Evolutionary conservation across 352 stramenopile species (phyloP).

Genomic region (Phytophthora hybrid): DNA sequence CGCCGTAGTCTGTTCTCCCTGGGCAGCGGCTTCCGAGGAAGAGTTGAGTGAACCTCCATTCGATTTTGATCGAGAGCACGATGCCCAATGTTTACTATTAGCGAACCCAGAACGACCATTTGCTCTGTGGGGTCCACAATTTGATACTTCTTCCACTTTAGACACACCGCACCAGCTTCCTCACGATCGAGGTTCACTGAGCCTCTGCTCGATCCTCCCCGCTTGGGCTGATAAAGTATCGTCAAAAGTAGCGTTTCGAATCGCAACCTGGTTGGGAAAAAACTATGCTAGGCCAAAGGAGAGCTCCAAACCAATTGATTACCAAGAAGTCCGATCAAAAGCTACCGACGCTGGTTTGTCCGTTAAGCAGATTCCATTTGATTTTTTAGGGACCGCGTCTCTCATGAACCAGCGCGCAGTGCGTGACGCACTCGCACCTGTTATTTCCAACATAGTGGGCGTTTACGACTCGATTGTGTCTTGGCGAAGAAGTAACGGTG

Average conservation of each 20-base stretch:
- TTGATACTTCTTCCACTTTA: constrained; percentile 4
- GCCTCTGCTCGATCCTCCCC: constrained; percentile 20
- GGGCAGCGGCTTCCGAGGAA: constrained; percentile 15
- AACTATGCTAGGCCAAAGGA: background rate
- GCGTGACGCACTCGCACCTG: constrained; percentile 22
- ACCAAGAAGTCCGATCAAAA: constrained; percentile 9
- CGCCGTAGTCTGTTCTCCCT: constrained; percentile 28
- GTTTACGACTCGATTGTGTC: constrained; percentile 28
- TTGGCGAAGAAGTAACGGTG: constrained; percentile 42
- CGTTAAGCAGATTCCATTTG: constrained; percentile 33
- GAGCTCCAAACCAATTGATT: constrained; percentile 6
- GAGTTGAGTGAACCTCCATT: constrained; percentile 14
- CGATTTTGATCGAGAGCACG: constrained; percentile 35
- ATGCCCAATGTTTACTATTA: constrained; percentile 19
- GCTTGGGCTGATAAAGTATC: constrained; percentile 16
- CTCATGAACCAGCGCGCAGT: constrained; percentile 16
- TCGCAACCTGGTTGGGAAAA: constrained; percentile 31
- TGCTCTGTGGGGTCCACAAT: constrained; percentile 24
- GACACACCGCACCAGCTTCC: background rate
- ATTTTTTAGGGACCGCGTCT: constrained; percentile 26
- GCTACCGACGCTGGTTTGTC: background rate
- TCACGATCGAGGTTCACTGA: background rate
- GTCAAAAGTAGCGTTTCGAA: constrained; percentile 25
- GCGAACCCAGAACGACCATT: constrained; percentile 20
- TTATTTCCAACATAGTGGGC: constrained; percentile 24